These are phyloP conservation scores for Blastocystis sp. DNA, from an alignment of 352 stramenopile species.

Conservation along the genomic window DNA sequence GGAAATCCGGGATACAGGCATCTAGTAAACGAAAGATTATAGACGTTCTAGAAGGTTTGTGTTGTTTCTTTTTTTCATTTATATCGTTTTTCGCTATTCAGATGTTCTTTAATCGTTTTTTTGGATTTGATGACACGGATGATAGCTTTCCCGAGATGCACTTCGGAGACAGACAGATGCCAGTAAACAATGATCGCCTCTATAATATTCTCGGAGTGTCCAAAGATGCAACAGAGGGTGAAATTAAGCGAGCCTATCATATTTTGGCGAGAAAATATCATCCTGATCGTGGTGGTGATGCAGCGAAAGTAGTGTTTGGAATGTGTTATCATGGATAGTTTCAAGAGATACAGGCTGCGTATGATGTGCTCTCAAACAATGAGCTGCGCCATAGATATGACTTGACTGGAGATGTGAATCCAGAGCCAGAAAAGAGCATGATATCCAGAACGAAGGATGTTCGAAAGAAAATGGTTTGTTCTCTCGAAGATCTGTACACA, in stretches of 20 bases:
- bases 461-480: constrained; percentile 87
- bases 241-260: constrained; percentile 81
- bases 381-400: constrained; percentile 80
- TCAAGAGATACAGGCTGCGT: constrained; percentile 84
- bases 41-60: constrained; percentile 41
- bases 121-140: constrained; percentile 23
- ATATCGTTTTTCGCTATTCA: background rate
- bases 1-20: background rate
- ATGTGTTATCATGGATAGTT: constrained; percentile 66
- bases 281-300: constrained; percentile 94
- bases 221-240: constrained; percentile 73
- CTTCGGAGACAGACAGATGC: background rate
- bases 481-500: constrained; percentile 97
- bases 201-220: constrained; percentile 77
- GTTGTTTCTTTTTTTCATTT: background rate
- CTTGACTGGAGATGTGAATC: constrained; percentile 82
- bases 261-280: constrained; percentile 86
- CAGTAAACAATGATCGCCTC: constrained; percentile 74
- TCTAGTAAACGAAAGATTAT: background rate
- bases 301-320: constrained; percentile 71
- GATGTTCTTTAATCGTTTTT: constrained; percentile 58
- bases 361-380: constrained; percentile 89
- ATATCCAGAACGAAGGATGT: constrained; percentile 78
- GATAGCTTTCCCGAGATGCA: background rate
- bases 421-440: background rate